Percentiles rank a stretch among this genome's conserved stretches.
Evolutionary conservation across 2,329 filamentous ascomycete genomes (phyloP).

Genomic region (Penicillium sp.): DNA sequence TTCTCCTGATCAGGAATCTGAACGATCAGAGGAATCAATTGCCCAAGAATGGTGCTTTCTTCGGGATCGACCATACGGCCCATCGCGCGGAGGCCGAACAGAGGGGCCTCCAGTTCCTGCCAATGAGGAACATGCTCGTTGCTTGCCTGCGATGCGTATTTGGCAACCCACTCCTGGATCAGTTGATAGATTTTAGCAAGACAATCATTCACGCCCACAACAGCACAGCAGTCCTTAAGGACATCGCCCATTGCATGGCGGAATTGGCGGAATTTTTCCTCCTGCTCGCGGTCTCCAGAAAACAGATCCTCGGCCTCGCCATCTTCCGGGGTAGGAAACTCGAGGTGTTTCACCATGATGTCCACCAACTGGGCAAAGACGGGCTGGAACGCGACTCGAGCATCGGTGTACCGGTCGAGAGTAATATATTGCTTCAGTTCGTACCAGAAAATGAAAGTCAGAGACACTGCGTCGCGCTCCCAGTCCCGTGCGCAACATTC

Average conservation of each 20-base stretch:
- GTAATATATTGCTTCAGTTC: constrained; percentile 96
- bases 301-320: constrained; percentile 76
- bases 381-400: constrained; percentile 72
- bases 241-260: constrained; percentile 97
- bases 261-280: constrained; percentile 97
- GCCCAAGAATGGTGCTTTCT: constrained; percentile 80
- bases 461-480: constrained; percentile 85
- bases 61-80: constrained; percentile 92
- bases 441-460: constrained; percentile 98
- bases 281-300: constrained; percentile 89
- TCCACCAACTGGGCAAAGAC: constrained; percentile 88
- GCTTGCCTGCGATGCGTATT: constrained; percentile 72
- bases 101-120: constrained; percentile 91
- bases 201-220: constrained; percentile 90
- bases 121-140: constrained; percentile 80
- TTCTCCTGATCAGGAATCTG: constrained; percentile 96
- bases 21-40: constrained; percentile 88
- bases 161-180: constrained; percentile 84
- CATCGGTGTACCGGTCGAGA: constrained; percentile 81
- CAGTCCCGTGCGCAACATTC: constrained; percentile 85
- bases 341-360: constrained; percentile 83
- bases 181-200: constrained; percentile 81
- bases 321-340: constrained; percentile 76
- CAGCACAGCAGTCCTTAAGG: constrained; percentile 93
- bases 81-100: constrained; percentile 94